A percentile compares a stretch with the other conserved stretches of the same genome.
phyloP scores from a whole-genome alignment of 306 rosid genomes.

The Vicia faba region DNA sequence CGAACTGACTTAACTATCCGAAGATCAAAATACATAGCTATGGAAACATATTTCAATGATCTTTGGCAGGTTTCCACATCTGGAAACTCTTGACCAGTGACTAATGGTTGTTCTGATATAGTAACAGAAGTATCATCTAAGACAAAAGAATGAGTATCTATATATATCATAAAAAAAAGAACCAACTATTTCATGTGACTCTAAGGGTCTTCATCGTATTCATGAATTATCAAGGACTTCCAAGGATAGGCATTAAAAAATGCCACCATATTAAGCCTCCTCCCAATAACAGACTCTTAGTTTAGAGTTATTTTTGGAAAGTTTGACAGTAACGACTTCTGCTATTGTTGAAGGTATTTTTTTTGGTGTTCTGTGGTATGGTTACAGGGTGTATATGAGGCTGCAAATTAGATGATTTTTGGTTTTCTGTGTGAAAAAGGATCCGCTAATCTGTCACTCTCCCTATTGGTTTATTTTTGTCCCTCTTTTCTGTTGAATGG shows the following conservation, averaged over 20 bases:
- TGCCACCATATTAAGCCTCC: slow-evolving; percentile 49
- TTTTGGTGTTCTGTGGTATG: no score
- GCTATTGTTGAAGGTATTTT: slow-evolving; percentile 42
- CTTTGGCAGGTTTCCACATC: slow-evolving; percentile 98
- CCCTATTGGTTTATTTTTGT: no score
- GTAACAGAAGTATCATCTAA: slow-evolving; percentile 46
- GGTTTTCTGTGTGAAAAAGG: no score
- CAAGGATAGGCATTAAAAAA: slow-evolving; percentile 38
- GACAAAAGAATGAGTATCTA: slow-evolving; percentile 71
- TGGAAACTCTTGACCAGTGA: slow-evolving; percentile 93
- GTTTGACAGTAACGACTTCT: slow-evolving; percentile 30
- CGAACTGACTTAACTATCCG: slow-evolving; percentile 98
- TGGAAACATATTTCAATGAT: slow-evolving; percentile 91
- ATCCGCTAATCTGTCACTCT: no score
- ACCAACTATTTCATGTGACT: slow-evolving; percentile 52
- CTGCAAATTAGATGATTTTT: no score
- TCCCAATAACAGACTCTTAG: slow-evolving; percentile 35
- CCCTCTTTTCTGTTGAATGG: no score
- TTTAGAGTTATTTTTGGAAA: not conserved
- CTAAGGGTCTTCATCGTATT: slow-evolving; percentile 49
- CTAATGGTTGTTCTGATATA: slow-evolving; percentile 55
- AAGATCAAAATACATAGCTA: slow-evolving; percentile 94
- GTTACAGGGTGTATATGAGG: no score
- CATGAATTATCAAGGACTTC: slow-evolving; percentile 39
- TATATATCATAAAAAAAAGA: slow-evolving; percentile 51